These are phyloP conservation scores for Arthrobotrys musiformis DNA, from an alignment of 2,329 filamentous ascomycete species.

Conservation along the genomic window DNA sequence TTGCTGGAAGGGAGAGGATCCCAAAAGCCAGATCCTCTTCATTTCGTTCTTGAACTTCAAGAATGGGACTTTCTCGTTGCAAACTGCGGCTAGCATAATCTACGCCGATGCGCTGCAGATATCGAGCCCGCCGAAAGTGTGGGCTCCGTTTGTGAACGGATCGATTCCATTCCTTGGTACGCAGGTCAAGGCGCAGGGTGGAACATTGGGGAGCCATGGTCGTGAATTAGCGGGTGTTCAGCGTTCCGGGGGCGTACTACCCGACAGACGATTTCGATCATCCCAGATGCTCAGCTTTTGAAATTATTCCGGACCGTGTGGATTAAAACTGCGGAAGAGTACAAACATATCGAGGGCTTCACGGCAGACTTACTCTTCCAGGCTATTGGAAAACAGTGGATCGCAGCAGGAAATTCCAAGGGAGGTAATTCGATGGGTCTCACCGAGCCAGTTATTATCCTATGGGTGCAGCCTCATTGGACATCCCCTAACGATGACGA, in stretches of 20 bases:
- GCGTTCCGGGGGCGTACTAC: slow-evolving; percentile 13
- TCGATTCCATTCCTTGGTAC: neutral
- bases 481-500: slow-evolving; percentile 22
- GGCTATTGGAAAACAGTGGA: slow-evolving; percentile 52
- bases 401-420: slow-evolving; percentile 20
- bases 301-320: slow-evolving; percentile 20
- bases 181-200: neutral
- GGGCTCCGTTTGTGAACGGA: slow-evolving; percentile 39
- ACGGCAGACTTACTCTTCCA: slow-evolving; percentile 56
- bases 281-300: slow-evolving; percentile 18
- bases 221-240: neutral
- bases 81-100: neutral
- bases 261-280: slow-evolving; percentile 24
- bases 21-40: slow-evolving; percentile 12
- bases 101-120: slow-evolving; percentile 9
- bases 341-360: slow-evolving; percentile 39
- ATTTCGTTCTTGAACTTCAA: neutral
- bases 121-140: slow-evolving; percentile 21
- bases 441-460: slow-evolving; percentile 1
- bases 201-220: slow-evolving; percentile 3
- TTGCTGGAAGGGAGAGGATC: neutral
- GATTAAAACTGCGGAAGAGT: neutral
- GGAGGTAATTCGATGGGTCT: slow-evolving; percentile 55
- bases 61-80: neutral
- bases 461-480: slow-evolving; percentile 17